Evolutionary conservation across 768 basidiomycete species (phyloP).

Genomic region (Pleurotus pulmonarius): DNA sequence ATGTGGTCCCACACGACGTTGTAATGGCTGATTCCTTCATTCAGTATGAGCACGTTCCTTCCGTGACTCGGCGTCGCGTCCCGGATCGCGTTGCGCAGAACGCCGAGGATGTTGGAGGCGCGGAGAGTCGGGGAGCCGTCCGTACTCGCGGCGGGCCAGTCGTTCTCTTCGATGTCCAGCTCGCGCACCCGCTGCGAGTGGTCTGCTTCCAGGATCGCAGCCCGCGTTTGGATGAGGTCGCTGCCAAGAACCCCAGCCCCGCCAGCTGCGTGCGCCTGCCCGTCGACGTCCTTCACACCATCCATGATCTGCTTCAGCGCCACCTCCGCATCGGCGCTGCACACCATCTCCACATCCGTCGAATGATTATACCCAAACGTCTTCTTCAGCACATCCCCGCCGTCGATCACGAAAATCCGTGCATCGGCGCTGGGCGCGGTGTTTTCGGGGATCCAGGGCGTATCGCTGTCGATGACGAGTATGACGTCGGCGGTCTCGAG

Average conservation of each 20-base stretch:
- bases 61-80: constrained; percentile 34
- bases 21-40: constrained; percentile 62
- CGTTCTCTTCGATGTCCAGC: constrained; percentile 27
- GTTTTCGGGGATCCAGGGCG: constrained; percentile 60
- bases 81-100: constrained; percentile 40
- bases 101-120: constrained; percentile 45
- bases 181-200: constrained; percentile 14
- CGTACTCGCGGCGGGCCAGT: constrained; percentile 11
- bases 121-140: constrained; percentile 23
- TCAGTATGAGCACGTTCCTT: constrained; percentile 42
- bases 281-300: constrained; percentile 24
- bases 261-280: constrained; percentile 7
- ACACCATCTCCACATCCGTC: constrained; percentile 52
- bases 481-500: constrained; percentile 58
- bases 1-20: constrained; percentile 55
- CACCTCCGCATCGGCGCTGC: constrained; percentile 49
- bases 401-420: constrained; percentile 56
- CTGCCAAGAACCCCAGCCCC: constrained; percentile 9
- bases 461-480: constrained; percentile 59
- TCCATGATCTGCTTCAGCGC: constrained; percentile 49
- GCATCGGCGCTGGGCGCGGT: constrained; percentile 40
- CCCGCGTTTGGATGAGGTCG: constrained; percentile 13
- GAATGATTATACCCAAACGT: constrained; percentile 47
- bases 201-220: constrained; percentile 3
- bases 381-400: constrained; percentile 57